A percentile compares a stretch with the other conserved stretches of the same genome.
Evolutionary conservation across 108 stramenopile species (phyloP).

Genomic region (Cyclotella kingstonii): DNA sequence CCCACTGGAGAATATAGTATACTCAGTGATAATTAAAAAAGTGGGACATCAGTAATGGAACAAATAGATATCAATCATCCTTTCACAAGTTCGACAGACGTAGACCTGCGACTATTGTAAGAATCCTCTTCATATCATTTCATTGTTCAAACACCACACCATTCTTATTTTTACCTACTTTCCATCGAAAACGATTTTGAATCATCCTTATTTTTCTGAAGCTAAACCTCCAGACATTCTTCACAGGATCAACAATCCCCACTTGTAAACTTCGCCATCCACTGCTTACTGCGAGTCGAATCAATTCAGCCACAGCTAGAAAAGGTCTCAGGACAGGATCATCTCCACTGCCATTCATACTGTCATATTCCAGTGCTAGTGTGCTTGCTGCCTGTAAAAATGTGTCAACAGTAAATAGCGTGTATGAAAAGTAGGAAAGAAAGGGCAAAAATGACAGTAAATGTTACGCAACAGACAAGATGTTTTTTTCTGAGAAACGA

Average conservation of each 20-base stretch:
- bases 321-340: conserved; percentile 78
- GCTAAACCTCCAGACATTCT: conserved; percentile 6
- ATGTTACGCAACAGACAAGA: not conserved
- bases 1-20: too few species aligned
- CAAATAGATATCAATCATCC: too few species aligned
- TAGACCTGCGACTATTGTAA: too few species aligned
- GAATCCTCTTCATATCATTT: too few species aligned
- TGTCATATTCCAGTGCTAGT: conserved; percentile 72
- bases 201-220: conserved; percentile 15
- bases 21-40: too few species aligned
- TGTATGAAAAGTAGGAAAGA: too few species aligned
- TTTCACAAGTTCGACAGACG: too few species aligned
- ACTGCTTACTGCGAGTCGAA: conserved; percentile 45
- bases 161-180: too few species aligned
- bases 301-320: conserved; percentile 62
- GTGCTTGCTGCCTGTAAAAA: conserved; percentile 72
- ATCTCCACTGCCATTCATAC: conserved; percentile 48
- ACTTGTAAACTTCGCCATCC: conserved; percentile 34
- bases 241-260: conserved; percentile 10
- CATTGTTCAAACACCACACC: too few species aligned
- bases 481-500: not conserved
- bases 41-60: too few species aligned
- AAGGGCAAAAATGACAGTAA: not conserved
- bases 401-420: too few species aligned
- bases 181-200: conserved; percentile 27